A percentile compares a stretch with the other conserved stretches of the same genome.
phyloP scores from a whole-genome alignment of 345 rosid species.

The Orychophragmus violaceus region DNA sequence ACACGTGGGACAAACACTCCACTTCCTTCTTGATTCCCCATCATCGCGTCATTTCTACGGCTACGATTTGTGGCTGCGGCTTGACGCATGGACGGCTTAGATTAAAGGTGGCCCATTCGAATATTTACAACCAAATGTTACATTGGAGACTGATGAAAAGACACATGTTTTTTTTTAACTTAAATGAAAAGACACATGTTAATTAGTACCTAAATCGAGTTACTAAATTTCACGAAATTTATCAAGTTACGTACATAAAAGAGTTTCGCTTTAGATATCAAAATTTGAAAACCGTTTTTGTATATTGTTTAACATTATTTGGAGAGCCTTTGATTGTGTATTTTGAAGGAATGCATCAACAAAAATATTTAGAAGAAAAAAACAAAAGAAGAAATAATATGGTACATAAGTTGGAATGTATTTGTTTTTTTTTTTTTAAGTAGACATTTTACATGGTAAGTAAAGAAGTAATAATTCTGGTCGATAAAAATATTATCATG shows the following conservation, averaged over 20 bases:
- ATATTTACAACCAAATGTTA: not conserved
- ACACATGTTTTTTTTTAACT: too few species aligned
- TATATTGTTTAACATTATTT: not conserved
- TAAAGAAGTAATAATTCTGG: too few species aligned
- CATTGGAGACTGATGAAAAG: not conserved
- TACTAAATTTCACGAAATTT: not conserved
- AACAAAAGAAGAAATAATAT: too few species aligned
- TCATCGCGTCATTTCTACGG: conserved; percentile 27
- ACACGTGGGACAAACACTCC: conserved; percentile 31
- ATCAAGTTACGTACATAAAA: not conserved
- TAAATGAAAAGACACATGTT: not conserved
- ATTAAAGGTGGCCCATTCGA: conserved; percentile 7
- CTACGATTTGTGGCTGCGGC: conserved; percentile 19
- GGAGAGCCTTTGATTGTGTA: not conserved
- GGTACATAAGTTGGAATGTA: too few species aligned
- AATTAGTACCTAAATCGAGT: not conserved
- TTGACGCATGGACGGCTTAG: conserved; percentile 25
- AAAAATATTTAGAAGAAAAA: too few species aligned
- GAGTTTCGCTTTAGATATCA: not conserved
- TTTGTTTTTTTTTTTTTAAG: too few species aligned
- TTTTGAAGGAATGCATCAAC: not conserved
- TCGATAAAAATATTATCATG: too few species aligned
- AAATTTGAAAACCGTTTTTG: not conserved
- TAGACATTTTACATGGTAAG: too few species aligned
- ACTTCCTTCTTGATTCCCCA: conserved; percentile 16